Evolutionary conservation across 345 rosid genomes (phyloP).

Genomic region (Eucalyptus caleyi): DNA sequence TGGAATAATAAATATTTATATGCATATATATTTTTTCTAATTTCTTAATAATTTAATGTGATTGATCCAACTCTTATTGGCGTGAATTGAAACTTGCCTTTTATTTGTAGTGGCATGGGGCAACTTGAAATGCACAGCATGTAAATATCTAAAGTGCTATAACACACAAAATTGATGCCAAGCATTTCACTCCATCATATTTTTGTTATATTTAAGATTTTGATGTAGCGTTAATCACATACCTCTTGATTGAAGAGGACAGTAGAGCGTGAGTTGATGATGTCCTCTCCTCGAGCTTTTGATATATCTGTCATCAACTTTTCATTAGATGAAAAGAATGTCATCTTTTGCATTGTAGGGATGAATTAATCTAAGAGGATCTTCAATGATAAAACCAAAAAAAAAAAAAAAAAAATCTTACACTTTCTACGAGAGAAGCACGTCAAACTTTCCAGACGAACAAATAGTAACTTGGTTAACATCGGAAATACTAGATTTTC

Average conservation of each 20-base stretch:
- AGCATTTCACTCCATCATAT: background rate
- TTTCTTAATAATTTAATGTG: background rate
- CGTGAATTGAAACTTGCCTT: background rate
- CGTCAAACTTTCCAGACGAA: fast-evolving
- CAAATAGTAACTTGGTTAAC: fast-evolving
- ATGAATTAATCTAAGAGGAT: background rate
- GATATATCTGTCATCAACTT: background rate
- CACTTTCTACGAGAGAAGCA: background rate
- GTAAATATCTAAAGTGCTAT: background rate
- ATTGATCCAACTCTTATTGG: background rate
- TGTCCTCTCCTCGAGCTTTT: fast-evolving
- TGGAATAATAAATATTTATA: background rate
- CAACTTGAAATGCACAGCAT: background rate
- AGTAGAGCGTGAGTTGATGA: fast-evolving
- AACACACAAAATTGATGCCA: background rate
- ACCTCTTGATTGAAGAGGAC: background rate
- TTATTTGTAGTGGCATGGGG: background rate
- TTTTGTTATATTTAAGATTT: background rate
- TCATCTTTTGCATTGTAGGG: background rate
- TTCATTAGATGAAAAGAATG: background rate
- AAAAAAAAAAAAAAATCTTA: background rate
- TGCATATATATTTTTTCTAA: background rate
- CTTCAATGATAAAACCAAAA: background rate
- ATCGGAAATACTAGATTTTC: background rate
- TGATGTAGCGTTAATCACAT: fast-evolving